A percentile compares a stretch with the other conserved stretches of the same genome.
Conservation (phyloP, 192 early-diverging fungal species). For the Gaertneriomyces semiglobifer region DNA sequence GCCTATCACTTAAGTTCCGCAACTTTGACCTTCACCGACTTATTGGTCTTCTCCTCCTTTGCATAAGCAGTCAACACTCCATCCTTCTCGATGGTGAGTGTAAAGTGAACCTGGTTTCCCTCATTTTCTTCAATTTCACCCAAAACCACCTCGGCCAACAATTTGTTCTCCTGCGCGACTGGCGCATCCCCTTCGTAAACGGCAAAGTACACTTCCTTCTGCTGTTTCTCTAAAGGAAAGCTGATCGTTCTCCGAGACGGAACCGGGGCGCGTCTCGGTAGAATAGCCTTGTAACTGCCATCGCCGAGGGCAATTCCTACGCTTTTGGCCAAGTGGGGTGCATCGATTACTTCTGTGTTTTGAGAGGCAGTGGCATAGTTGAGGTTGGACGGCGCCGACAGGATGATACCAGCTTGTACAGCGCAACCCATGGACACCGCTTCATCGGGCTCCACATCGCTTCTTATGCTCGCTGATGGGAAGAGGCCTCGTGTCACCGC, state of each 20-base stretch:
- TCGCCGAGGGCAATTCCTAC: slow-evolving; percentile 73
- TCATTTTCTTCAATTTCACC: slow-evolving; percentile 49
- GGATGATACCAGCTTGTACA: slow-evolving; percentile 74
- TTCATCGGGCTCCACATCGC: slow-evolving; percentile 91
- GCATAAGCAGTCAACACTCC: slow-evolving; percentile 34
- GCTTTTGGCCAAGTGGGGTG: slow-evolving; percentile 65
- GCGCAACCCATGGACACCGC: slow-evolving; percentile 87
- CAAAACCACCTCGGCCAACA: slow-evolving; percentile 68
- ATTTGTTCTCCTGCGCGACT: slow-evolving; percentile 47
- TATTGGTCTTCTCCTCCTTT: slow-evolving; percentile 31
- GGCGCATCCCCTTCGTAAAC: slow-evolving; percentile 77
- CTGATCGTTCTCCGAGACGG: slow-evolving; percentile 76
- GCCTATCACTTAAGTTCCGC: slow-evolving; percentile 1
- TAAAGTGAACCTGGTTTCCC: slow-evolving; percentile 36
- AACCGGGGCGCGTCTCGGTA: slow-evolving; percentile 80
- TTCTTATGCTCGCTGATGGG: slow-evolving; percentile 60
- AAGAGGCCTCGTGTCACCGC: slow-evolving; percentile 70
- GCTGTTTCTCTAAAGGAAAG: slow-evolving; percentile 63
- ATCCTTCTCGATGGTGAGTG: slow-evolving; percentile 49
- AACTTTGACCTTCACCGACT: slow-evolving; percentile 23
- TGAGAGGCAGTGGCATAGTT: slow-evolving; percentile 45
- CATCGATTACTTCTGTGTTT: slow-evolving; percentile 59
- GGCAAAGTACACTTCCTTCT: slow-evolving; percentile 72
- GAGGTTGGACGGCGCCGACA: slow-evolving; percentile 48
- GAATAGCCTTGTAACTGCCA: slow-evolving; percentile 71